These are phyloP conservation scores for Chytriomyces sp. DNA, from an alignment of 192 early-diverging fungal species.

Conservation along the genomic window DNA sequence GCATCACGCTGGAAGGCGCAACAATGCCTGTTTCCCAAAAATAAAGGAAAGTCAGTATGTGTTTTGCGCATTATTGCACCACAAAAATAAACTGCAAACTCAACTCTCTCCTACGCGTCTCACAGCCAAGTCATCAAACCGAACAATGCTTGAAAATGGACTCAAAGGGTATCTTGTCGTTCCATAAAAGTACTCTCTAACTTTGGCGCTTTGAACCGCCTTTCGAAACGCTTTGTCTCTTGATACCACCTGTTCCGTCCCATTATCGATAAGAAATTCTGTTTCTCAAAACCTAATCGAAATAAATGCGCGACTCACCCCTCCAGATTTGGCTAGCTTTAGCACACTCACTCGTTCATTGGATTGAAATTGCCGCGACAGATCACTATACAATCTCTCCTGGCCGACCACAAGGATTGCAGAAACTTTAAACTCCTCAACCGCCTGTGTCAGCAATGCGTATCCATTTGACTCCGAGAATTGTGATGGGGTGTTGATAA, in stretches of 20 bases:
- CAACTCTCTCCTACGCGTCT: conserved; percentile 77
- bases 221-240: conserved; percentile 75
- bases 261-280: neutral
- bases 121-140: conserved; percentile 77
- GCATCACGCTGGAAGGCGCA: conserved; percentile 90
- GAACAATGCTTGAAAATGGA: conserved; percentile 83
- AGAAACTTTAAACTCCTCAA: conserved; percentile 62
- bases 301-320: conserved; percentile 58
- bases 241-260: conserved; percentile 71
- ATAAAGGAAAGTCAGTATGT: conserved; percentile 20
- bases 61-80: neutral
- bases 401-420: conserved; percentile 90
- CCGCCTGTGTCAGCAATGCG: conserved; percentile 74
- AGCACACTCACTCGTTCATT: conserved; percentile 65
- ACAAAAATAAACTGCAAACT: conserved; percentile 16
- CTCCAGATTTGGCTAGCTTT: conserved; percentile 92
- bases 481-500: conserved; percentile 87
- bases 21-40: conserved; percentile 56
- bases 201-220: conserved; percentile 72
- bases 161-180: conserved; percentile 72
- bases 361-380: conserved; percentile 63
- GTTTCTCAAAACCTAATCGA: neutral
- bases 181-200: conserved; percentile 96
- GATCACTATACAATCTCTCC: conserved; percentile 89
- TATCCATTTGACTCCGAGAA: conserved; percentile 76